These are phyloP conservation scores for Plasmodium inui DNA, from an alignment of 169 alveolate genomes.

Conservation along the genomic window DNA sequence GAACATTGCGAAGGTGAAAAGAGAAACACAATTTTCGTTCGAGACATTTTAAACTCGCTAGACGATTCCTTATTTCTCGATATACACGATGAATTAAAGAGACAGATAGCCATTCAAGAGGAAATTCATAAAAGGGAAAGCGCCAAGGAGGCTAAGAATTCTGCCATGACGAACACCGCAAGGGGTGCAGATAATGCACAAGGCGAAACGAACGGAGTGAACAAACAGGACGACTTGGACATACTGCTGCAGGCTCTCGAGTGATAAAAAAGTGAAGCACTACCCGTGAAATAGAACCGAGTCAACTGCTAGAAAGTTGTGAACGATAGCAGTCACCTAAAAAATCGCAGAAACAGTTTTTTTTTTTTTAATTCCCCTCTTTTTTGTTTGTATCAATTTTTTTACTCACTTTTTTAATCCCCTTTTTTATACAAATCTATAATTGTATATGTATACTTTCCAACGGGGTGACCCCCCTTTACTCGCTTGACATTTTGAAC, in stretches of 20 bases:
- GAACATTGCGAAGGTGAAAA: constrained; percentile 66
- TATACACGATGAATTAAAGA: constrained; percentile 49
- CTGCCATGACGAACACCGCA: background rate
- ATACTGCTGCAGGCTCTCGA: constrained; percentile 51
- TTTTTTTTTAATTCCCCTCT: background rate
- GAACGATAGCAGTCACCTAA: background rate
- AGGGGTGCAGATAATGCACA: background rate
- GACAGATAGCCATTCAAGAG: constrained; percentile 38
- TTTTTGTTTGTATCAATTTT: background rate
- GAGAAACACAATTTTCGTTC: constrained; percentile 25
- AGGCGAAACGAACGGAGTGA: background rate
- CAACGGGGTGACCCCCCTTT: background rate
- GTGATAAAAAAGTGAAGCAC: background rate
- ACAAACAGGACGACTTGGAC: constrained; percentile 60
- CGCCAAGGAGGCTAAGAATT: background rate
- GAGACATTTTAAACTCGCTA: constrained; percentile 52
- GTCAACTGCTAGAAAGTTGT: background rate
- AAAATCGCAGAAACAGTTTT: background rate
- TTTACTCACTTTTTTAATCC: background rate
- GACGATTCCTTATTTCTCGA: constrained; percentile 62
- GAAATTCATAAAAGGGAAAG: constrained; percentile 42
- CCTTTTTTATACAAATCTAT: background rate
- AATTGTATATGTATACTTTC: background rate
- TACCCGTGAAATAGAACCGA: background rate
- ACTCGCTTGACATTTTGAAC: background rate